Conservation (phyloP, 805 yeast species). For the Yarrowia deformans region DNA sequence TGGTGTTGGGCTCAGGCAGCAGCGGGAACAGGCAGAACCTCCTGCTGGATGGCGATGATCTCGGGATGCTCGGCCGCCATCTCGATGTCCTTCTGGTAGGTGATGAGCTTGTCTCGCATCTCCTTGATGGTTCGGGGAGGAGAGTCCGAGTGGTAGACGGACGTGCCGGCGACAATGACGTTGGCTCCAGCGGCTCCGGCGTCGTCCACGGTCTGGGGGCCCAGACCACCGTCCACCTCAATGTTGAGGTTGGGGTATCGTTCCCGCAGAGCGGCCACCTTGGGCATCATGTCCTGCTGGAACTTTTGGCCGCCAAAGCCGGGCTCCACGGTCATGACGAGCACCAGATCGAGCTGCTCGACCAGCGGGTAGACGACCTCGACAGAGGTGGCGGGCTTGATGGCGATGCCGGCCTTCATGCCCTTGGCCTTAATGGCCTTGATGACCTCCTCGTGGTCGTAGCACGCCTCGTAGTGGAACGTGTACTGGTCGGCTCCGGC, state of each 20-base stretch:
- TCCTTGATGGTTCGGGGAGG: constrained; percentile 74
- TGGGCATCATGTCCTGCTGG: constrained; percentile 96
- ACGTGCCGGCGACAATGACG: constrained; percentile 96
- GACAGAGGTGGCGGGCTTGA: constrained; percentile 91
- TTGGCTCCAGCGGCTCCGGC: constrained; percentile 99
- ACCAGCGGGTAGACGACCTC: constrained; percentile 80
- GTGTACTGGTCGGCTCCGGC: constrained; percentile 97
- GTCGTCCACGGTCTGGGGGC: constrained; percentile 78
- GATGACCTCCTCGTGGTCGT: constrained; percentile 75
- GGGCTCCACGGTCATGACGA: constrained; percentile 98
- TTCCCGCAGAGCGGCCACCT: constrained; percentile 77
- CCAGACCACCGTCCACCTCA: constrained; percentile 97
- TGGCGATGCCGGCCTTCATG: constrained; percentile 93
- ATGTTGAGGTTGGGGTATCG: constrained; percentile 82
- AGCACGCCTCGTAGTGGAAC: constrained; percentile 87
- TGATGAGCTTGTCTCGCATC: constrained; percentile 38
- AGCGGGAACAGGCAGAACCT: constrained; percentile 13
- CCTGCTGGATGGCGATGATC: constrained; percentile 21
- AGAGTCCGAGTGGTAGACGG: constrained; percentile 84
- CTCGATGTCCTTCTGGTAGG: constrained; percentile 46
- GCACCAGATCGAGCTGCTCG: constrained; percentile 86
- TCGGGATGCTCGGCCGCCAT: constrained; percentile 22
- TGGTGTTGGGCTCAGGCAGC: constrained; percentile 31
- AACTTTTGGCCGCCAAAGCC: constrained; percentile 99
- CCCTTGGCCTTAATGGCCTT: constrained; percentile 77